phyloP scores from a whole-genome alignment of 208 protist species.

The Crithidia mellificae region DNA sequence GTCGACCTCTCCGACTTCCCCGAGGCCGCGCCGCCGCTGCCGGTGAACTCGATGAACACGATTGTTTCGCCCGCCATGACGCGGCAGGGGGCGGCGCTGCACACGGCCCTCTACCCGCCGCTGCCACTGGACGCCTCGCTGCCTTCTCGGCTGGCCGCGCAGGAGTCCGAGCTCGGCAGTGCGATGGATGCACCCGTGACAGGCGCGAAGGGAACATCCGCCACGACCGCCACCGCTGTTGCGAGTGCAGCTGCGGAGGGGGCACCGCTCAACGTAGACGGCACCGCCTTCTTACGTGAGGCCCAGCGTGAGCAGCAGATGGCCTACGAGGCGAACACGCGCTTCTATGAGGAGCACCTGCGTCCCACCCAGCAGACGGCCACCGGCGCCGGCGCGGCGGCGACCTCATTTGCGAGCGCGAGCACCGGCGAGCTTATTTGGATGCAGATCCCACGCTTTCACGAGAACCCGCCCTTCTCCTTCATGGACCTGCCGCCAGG shows the following conservation, averaged over 20 bases:
- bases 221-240: background rate
- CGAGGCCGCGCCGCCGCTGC: constrained; percentile 42
- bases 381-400: background rate
- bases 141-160: constrained; percentile 19
- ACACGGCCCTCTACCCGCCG: constrained; percentile 26
- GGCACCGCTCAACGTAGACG: constrained; percentile 40
- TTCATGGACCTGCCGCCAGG: constrained; percentile 55
- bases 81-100: background rate
- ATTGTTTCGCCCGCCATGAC: constrained; percentile 30
- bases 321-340: constrained; percentile 51
- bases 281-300: constrained; percentile 70
- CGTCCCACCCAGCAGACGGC: constrained; percentile 8
- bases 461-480: constrained; percentile 48
- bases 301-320: constrained; percentile 46
- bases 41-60: constrained; percentile 56
- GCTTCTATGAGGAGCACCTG: constrained; percentile 62
- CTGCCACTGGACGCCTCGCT: constrained; percentile 35
- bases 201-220: background rate
- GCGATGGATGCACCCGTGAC: background rate
- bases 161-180: background rate
- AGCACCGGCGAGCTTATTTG: constrained; percentile 49
- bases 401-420: too few species aligned
- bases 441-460: constrained; percentile 83
- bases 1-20: constrained; percentile 36
- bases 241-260: too few species aligned